These are phyloP conservation scores for Tetrahymena thermophila DNA, from an alignment of 73 alveolate species.

Conservation along the genomic window DNA sequence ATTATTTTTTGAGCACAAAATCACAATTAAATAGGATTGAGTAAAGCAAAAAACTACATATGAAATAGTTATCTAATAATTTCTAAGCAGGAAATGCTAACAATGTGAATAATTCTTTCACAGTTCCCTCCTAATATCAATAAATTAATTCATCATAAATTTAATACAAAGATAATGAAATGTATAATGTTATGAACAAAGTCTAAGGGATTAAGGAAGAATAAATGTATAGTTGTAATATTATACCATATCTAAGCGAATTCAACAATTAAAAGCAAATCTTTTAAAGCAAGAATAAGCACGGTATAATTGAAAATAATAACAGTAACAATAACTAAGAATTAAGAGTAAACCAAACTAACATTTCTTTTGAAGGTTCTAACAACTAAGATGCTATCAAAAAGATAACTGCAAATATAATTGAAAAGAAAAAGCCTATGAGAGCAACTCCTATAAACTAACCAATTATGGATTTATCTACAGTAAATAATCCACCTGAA, in stretches of 20 bases:
- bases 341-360: background rate
- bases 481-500: background rate
- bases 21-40: background rate
- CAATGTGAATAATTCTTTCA: background rate
- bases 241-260: background rate
- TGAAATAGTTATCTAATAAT: background rate
- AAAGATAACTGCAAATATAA: background rate
- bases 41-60: background rate
- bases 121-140: background rate
- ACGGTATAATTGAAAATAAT: background rate
- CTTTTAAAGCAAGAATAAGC: background rate
- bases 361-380: background rate
- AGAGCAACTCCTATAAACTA: background rate
- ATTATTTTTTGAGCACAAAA: background rate
- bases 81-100: background rate
- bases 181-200: too few species aligned
- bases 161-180: background rate
- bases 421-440: background rate
- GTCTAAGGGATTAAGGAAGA: background rate
- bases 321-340: background rate
- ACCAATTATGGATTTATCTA: background rate
- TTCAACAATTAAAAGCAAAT: background rate
- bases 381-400: background rate
- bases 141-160: background rate
- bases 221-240: too few species aligned